Percentiles rank a stretch among this genome's conserved stretches.
These are phyloP conservation scores for Avicennia marina DNA, from an alignment of 257 asterid species.

Conservation along the genomic window DNA sequence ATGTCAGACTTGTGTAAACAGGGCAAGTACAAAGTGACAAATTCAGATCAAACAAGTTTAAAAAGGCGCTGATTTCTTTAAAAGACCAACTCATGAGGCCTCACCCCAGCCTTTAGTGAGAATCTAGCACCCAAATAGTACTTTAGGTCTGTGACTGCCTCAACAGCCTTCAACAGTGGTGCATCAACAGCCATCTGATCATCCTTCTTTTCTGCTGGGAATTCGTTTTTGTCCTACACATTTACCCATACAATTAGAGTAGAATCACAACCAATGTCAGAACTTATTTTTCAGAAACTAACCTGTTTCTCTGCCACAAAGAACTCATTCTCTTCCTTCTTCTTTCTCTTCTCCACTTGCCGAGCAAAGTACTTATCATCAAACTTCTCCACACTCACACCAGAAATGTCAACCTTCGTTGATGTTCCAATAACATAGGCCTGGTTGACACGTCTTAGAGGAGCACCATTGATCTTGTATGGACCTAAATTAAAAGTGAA, in stretches of 20 bases:
- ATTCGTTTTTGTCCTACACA: constrained; percentile 35
- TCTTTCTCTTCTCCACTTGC: constrained; percentile 47
- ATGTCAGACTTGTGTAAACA: background rate
- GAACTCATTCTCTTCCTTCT: constrained; percentile 52
- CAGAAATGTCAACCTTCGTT: constrained; percentile 53
- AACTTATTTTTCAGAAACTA: no score
- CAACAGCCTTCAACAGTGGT: constrained; percentile 47
- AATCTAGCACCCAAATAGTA: constrained; percentile 63
- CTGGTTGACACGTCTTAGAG: constrained; percentile 64
- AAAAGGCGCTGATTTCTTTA: no score
- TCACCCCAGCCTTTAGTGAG: constrained; percentile 61
- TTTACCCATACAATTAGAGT: background rate
- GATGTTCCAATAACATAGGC: constrained; percentile 59
- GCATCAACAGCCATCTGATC: constrained; percentile 60
- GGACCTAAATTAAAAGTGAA: constrained; percentile 34
- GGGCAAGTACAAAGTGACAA: constrained; percentile 10
- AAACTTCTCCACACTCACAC: constrained; percentile 40
- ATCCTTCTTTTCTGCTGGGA: constrained; percentile 51
- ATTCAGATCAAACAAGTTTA: no score
- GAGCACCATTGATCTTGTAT: constrained; percentile 63
- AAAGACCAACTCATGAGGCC: constrained; percentile 66
- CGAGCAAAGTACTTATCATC: constrained; percentile 64
- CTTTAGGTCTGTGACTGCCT: constrained; percentile 48
- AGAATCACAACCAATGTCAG: background rate
- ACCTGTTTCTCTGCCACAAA: constrained; percentile 53